Evolutionary conservation across 1,139 yeast species (phyloP), one percentile per base, ranked within the genome.

Genomic region (Insectozyma bohioensis): DNA sequence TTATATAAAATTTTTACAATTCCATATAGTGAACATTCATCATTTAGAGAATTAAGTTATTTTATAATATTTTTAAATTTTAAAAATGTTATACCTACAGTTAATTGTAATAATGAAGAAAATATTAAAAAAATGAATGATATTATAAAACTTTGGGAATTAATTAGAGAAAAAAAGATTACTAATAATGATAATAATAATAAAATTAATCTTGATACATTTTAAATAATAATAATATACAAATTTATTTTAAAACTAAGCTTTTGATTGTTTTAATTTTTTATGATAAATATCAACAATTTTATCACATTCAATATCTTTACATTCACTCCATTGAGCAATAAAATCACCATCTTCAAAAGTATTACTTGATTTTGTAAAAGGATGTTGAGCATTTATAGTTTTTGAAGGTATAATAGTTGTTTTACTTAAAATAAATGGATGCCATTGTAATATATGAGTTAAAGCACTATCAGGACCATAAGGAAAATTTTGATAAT

Each of bases 11-110:
- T 79, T 1, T 80, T 80, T 48, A 61, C 77, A 21, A 72, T 90
- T 0, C 97, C 97, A 0, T 92, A 92, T 51, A 83, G 95, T 48
- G 98, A 92, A 52, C 98, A 92, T 59, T 87, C 96, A 10, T 85
- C 95, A 33, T 90, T 80, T 49, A 63, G 85, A 28, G 97, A 92
- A 49, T 65, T 92, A 31, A 68, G 80, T 6, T 70, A 72, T 41
- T 85, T 90, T 50, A 75, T 80, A 21, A 61, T 72, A 2, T 61
- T 69, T 22, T 51, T 85, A 33, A 58, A 69, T 7, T 69, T 77
- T 41, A 60, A 61, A 1, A 50, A 67, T 29, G 73, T 87, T 10
- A 77, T 87, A 7, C 95, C 97, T 0, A 92, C 97, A 0, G 98
- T 92, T 1, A 81, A 80, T 48, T 63, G 71, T 16, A 64, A 67